These are phyloP conservation scores for Holtermannia corniformis DNA, from an alignment of 768 basidiomycete species.

Conservation along the genomic window DNA sequence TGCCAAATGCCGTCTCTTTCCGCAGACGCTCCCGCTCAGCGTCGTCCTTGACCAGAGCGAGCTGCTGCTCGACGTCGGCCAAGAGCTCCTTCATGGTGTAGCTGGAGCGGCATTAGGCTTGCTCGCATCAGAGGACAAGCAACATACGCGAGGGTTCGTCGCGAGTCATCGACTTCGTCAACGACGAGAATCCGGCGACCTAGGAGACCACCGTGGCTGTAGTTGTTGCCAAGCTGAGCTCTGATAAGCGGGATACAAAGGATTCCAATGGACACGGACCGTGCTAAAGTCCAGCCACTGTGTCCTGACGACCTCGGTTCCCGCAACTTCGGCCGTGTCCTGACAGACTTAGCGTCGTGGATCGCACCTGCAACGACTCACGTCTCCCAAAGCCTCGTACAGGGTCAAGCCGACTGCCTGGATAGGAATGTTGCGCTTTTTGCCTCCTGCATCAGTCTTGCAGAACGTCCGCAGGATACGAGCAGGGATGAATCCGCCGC, in stretches of 20 bases:
- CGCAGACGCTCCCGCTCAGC: conserved; percentile 68
- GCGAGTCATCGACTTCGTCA: conserved; percentile 46
- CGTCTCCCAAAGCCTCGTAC: conserved; percentile 78
- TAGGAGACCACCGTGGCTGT: conserved; percentile 49
- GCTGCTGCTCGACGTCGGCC: conserved; percentile 59
- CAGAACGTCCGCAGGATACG: conserved; percentile 86
- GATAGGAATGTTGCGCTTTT: conserved; percentile 72
- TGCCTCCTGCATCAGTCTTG: conserved; percentile 46
- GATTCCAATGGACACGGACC: conserved; percentile 39
- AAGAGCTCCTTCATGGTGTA: conserved; percentile 84
- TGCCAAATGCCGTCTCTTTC: conserved; percentile 67
- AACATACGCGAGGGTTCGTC: conserved; percentile 70
- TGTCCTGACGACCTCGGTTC: conserved; percentile 71
- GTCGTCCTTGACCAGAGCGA: conserved; percentile 56
- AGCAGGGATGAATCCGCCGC: conserved; percentile 85
- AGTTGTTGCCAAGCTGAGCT: conserved; percentile 40
- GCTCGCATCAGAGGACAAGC: conserved; percentile 1
- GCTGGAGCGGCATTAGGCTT: too few relatives aligned
- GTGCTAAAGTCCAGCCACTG: conserved; percentile 68
- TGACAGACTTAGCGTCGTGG: neutral
- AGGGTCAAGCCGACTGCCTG: conserved; percentile 93
- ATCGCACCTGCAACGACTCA: conserved; percentile 44
- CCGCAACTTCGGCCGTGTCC: conserved; percentile 35
- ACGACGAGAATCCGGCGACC: conserved; percentile 77
- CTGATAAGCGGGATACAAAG: too few relatives aligned